phyloP scores from a whole-genome alignment of 345 rosid genomes.

The Gossypium turneri region DNA sequence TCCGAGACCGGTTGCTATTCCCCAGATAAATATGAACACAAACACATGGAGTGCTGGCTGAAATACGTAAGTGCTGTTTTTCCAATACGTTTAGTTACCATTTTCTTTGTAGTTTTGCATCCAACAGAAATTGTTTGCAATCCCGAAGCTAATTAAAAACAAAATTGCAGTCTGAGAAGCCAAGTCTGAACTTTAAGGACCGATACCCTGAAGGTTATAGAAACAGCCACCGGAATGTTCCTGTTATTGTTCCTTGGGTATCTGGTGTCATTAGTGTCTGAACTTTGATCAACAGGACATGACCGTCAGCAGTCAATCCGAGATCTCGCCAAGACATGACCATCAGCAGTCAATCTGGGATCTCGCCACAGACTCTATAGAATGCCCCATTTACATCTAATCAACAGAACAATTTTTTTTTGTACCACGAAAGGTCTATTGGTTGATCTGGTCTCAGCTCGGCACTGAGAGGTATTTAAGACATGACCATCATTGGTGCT shows the following conservation, averaged over 20 bases:
- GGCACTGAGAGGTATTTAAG: too few relatives aligned
- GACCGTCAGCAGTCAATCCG: background rate
- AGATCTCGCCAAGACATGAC: background rate
- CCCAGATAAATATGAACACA: slow-evolving; percentile 88
- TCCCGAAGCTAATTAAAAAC: background rate
- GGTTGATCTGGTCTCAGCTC: too few relatives aligned
- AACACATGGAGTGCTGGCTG: slow-evolving; percentile 88
- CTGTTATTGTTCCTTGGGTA: slow-evolving; percentile 87
- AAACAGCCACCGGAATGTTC: slow-evolving; percentile 74
- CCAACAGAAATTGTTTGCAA: background rate
- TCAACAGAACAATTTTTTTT: background rate
- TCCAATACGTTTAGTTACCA: background rate
- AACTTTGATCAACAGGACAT: slow-evolving; percentile 15
- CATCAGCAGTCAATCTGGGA: background rate
- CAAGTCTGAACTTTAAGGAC: slow-evolving; percentile 60
- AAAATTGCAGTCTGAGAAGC: slow-evolving; percentile 61
- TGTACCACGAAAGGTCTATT: background rate
- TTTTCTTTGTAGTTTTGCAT: background rate
- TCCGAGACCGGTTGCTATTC: slow-evolving; percentile 75
- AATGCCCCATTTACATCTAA: background rate
- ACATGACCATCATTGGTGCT: too few relatives aligned
- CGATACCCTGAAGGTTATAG: slow-evolving; percentile 72
- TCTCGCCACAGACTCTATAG: background rate
- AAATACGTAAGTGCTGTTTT: slow-evolving; percentile 60
- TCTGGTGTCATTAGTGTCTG: slow-evolving; percentile 64